A percentile compares a stretch with the other conserved stretches of the same genome.
phyloP scores from a whole-genome alignment of 106 monocot genomes.

The Dendrobium nobile region DNA sequence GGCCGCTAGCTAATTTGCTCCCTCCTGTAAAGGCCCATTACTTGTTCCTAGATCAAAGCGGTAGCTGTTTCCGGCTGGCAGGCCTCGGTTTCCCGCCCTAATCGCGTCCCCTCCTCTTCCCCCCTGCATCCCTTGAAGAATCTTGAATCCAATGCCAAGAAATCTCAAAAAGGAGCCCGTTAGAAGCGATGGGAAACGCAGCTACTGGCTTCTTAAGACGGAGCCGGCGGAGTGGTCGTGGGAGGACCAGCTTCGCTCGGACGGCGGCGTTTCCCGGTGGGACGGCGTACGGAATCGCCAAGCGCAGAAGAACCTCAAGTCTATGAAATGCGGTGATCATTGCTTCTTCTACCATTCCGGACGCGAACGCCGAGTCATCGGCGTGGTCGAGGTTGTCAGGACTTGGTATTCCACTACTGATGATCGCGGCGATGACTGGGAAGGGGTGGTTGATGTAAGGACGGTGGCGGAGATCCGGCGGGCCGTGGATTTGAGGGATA shows the following conservation, averaged over 20 bases:
- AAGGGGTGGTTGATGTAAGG: slow-evolving; percentile 72
- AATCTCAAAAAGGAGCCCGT: no score
- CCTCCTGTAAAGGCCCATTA: no score
- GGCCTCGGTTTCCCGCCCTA: not conserved
- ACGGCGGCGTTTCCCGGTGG: slow-evolving; percentile 68
- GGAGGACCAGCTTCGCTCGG: slow-evolving; percentile 47
- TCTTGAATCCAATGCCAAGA: not conserved
- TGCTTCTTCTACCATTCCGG: slow-evolving; percentile 99
- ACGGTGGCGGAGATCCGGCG: slow-evolving; percentile 56
- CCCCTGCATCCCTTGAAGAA: not conserved
- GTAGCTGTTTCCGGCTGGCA: not conserved
- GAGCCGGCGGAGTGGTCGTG: slow-evolving; percentile 94
- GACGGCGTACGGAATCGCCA: slow-evolving; percentile 91
- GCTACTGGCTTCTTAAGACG: slow-evolving; percentile 85
- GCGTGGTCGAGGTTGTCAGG: slow-evolving; percentile 68
- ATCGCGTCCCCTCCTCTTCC: no score
- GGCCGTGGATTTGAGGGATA: slow-evolving; percentile 63
- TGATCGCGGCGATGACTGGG: slow-evolving; percentile 11
- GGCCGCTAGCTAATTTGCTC: no score
- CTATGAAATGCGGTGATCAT: slow-evolving; percentile 64
- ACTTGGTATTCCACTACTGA: slow-evolving; percentile 44
- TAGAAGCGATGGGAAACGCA: not conserved
- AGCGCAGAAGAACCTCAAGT: slow-evolving; percentile 67
- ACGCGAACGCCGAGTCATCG: slow-evolving; percentile 48
- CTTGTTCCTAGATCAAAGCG: no score